Evolutionary conservation across 2,329 filamentous ascomycete genomes (phyloP).

Genomic region (Coleophoma cylindrospora): DNA sequence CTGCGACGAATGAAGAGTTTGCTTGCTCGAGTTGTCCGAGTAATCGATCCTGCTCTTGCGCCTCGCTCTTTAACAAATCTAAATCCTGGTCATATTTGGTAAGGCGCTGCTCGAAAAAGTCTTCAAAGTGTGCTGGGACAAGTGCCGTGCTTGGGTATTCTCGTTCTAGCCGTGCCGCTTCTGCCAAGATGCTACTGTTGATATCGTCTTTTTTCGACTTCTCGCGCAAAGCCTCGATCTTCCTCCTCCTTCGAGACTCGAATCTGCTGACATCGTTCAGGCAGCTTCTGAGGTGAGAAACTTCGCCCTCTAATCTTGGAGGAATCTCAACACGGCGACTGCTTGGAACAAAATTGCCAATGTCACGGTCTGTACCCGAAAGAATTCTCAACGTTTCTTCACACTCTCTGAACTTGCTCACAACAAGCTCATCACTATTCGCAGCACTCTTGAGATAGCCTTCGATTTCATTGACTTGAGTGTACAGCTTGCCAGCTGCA

Average conservation of each 20-base stretch:
- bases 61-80: slow-evolving; percentile 65
- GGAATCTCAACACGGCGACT: slow-evolving; percentile 76
- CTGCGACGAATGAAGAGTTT: slow-evolving; percentile 72
- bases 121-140: slow-evolving; percentile 85
- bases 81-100: slow-evolving; percentile 77
- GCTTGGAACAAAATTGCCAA: slow-evolving; percentile 87
- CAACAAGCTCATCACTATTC: slow-evolving; percentile 56
- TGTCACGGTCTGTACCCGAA: slow-evolving; percentile 70
- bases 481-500: slow-evolving; percentile 46
- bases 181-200: slow-evolving; percentile 73
- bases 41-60: slow-evolving; percentile 69
- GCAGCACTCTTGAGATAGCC: slow-evolving; percentile 75
- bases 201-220: slow-evolving; percentile 87
- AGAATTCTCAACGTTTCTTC: slow-evolving; percentile 73
- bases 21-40: slow-evolving; percentile 65
- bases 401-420: slow-evolving; percentile 72
- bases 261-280: slow-evolving; percentile 83
- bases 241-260: slow-evolving; percentile 74
- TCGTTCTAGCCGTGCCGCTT: slow-evolving; percentile 80
- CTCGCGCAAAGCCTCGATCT: slow-evolving; percentile 71
- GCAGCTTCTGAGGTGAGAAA: slow-evolving; percentile 68
- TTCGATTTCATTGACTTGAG: slow-evolving; percentile 61
- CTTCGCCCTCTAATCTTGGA: slow-evolving; percentile 73
- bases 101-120: slow-evolving; percentile 79
- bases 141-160: slow-evolving; percentile 81